A percentile compares a stretch with the other conserved stretches of the same genome.
phyloP scores from a whole-genome alignment of 306 rosid genomes.

The Corylus avellana region DNA sequence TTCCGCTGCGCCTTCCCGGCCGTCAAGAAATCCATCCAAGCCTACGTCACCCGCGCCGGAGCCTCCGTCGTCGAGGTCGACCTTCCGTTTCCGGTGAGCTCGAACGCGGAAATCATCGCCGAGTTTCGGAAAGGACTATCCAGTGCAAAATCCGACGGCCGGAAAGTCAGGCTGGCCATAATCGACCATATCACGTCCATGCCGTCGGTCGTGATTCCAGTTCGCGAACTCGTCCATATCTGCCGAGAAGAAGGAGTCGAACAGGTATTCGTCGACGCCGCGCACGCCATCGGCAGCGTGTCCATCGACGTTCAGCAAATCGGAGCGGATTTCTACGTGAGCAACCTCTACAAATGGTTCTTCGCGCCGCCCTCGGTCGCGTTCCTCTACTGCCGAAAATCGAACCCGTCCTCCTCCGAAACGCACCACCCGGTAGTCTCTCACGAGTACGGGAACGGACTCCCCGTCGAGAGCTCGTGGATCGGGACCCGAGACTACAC shows the following conservation, averaged over 20 bases:
- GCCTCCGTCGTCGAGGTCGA: conserved; percentile 49
- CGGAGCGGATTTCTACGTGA: conserved; percentile 65
- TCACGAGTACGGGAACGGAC: conserved; percentile 58
- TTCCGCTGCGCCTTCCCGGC: conserved; percentile 55
- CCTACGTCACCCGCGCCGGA: conserved; percentile 46
- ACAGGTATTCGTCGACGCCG: conserved; percentile 66
- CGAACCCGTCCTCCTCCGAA: conserved; percentile 10
- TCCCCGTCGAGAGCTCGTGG: conserved; percentile 62
- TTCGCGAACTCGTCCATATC: conserved; percentile 39
- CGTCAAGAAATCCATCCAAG: conserved; percentile 61
- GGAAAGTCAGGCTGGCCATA: conserved; percentile 56
- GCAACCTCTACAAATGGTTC: conserved; percentile 63
- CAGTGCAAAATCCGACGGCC: conserved; percentile 46
- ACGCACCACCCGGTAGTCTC: conserved; percentile 59
- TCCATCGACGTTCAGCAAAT: conserved; percentile 45
- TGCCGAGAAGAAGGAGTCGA: conserved; percentile 60
- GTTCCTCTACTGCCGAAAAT: conserved; percentile 40
- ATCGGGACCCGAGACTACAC: conserved; percentile 66
- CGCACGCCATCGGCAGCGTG: conserved; percentile 57
- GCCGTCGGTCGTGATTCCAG: conserved; percentile 61
- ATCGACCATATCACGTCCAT: conserved; percentile 65
- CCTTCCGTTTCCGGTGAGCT: conserved; percentile 59
- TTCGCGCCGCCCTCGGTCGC: conserved; percentile 66
- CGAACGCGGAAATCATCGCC: conserved; percentile 38
- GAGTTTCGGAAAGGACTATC: conserved; percentile 50